These are phyloP conservation scores for Kondoa subrosea DNA, from an alignment of 768 basidiomycete species.

Conservation along the genomic window DNA sequence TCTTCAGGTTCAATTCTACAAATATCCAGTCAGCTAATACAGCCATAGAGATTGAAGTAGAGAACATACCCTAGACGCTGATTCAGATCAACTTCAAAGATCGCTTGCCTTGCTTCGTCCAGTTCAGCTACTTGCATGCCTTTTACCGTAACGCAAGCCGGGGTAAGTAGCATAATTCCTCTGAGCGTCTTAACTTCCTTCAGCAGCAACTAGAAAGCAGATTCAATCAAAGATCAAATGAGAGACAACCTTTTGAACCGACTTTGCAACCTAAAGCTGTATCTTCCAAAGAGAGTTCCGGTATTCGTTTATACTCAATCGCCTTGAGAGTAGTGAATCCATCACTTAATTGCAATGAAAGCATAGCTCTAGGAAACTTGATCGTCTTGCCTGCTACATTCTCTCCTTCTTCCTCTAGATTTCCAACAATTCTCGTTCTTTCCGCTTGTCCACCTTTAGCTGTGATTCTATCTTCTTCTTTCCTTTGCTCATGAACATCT, in stretches of 20 bases:
- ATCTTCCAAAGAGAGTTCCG: slow-evolving; percentile 50
- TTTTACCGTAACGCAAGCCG: background rate
- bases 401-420: slow-evolving; percentile 39
- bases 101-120: background rate
- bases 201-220: background rate
- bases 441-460: slow-evolving; percentile 4
- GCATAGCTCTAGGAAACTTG: slow-evolving; percentile 65
- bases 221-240: background rate
- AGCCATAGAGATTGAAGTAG: background rate
- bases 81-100: background rate
- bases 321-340: slow-evolving; percentile 53
- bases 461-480: slow-evolving; percentile 45
- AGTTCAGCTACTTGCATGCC: background rate
- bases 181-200: background rate
- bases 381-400: slow-evolving; percentile 46
- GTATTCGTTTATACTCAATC: slow-evolving; percentile 57
- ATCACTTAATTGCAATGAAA: slow-evolving; percentile 59
- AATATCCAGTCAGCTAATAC: background rate
- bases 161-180: background rate
- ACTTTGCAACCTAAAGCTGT: slow-evolving; percentile 78
- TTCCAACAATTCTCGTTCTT: slow-evolving; percentile 33
- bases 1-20: background rate
- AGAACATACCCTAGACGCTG: background rate
- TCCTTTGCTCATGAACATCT: slow-evolving; percentile 48
- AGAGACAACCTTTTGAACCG: slow-evolving; percentile 10